A percentile compares a stretch with the other conserved stretches of the same genome.
phyloP scores from a whole-genome alignment of 768 basidiomycete species.

The Lentinula lateritia region DNA sequence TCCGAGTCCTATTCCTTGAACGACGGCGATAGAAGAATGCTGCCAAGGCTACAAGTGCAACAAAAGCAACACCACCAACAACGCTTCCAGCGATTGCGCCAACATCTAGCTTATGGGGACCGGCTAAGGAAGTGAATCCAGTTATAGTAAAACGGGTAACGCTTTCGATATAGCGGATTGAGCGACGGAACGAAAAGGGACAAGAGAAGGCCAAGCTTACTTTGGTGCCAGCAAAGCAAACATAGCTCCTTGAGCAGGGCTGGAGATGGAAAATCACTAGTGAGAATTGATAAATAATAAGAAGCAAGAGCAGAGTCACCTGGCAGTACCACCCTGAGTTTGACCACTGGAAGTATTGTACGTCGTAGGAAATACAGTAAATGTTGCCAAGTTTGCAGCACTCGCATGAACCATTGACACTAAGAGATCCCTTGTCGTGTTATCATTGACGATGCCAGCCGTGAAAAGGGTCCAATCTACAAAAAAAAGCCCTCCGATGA shows the following conservation, averaged over 20 bases:
- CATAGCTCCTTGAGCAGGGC: slow-evolving; percentile 9
- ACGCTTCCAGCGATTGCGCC: slow-evolving; percentile 13
- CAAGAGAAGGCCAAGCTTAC: slow-evolving; percentile 10
- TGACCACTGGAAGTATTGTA: neutral
- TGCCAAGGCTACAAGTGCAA: slow-evolving; percentile 4
- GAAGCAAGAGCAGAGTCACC: neutral
- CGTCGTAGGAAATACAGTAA: slow-evolving; percentile 6
- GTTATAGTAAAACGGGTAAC: neutral
- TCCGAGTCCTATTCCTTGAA: neutral
- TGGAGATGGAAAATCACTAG: neutral
- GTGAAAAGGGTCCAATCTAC: slow-evolving; percentile 8
- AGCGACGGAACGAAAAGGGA: neutral
- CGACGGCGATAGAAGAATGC: slow-evolving; percentile 9
- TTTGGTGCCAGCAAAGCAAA: slow-evolving; percentile 10
- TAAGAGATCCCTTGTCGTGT: neutral
- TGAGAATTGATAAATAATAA: neutral
- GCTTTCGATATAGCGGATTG: neutral
- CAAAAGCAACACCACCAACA: slow-evolving; percentile 1
- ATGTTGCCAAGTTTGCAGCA: neutral
- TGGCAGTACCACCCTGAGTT: neutral
- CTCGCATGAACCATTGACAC: slow-evolving; percentile 4
- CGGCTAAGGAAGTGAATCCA: neutral
- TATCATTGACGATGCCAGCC: neutral
- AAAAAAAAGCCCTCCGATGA: neutral
- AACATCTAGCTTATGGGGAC: neutral